Evolutionary conservation across 306 rosid species (phyloP), one percentile per base, ranked within the genome.

Genomic region (Spatholobus suberectus): DNA sequence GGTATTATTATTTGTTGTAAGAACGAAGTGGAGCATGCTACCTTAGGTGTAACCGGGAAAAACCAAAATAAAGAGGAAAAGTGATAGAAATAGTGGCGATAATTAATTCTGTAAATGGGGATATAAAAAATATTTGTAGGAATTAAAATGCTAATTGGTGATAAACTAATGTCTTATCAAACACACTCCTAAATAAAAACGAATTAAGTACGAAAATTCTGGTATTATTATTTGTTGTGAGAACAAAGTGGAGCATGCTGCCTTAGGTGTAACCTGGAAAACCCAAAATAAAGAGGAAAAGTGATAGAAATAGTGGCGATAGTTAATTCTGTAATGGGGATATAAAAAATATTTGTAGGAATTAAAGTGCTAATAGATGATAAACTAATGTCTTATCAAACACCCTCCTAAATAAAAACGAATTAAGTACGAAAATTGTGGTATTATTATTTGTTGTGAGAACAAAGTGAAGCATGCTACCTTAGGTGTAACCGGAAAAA

Each of bases 391-490:
- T 54, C 12, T 3, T 54, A 54, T 20, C 5, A 54, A 54, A 54
- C 1, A 23, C 7, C 1, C 12, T 57, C 17, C 34, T 57, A 59
- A 13, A 58, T 58, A 4, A 68, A 43, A 38, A 8, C 1, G 5
- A 43, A 44, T 44, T 2, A 37, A 46, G 66, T 21, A 59, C 35
- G 5, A 8, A 1, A 4, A 2, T 29, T 20, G 12, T 11, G 5
- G 54, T 58, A 37, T 51, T 63, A 40, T 51, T 73, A 24, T 82
- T 76, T 77, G 73, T 61, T 87, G 91, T 21, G 79, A 85, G 75
- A 70, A 71, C 75, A 88, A 78, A 87, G 90, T 77, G 92, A 85
- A 88, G 85, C 94, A 89, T 85, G 89, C 88, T 67, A 87, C 92
- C 91, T 80, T 72, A 54, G 79, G 70, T 71, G 90, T 52, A 54